Conservation (phyloP, 306 rosid genomes). For the Sicyos baderoa region DNA sequence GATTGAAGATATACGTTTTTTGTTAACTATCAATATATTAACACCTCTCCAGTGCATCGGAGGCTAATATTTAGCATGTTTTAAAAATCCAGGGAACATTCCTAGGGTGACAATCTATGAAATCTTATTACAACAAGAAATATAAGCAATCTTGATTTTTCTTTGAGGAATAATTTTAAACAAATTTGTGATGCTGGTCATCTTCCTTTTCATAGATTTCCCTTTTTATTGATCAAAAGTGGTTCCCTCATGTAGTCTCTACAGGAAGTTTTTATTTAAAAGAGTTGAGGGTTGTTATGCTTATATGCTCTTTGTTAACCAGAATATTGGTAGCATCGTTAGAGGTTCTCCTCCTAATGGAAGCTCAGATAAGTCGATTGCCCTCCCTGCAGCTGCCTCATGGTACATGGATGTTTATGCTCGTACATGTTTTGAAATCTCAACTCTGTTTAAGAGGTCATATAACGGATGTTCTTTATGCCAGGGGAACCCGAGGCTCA, state of each 20-base stretch:
- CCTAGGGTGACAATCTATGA: background rate
- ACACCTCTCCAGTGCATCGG: background rate
- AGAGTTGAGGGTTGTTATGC: background rate
- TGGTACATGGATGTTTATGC: constrained; percentile 49
- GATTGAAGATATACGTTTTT: background rate
- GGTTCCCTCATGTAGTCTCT: no score
- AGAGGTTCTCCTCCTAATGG: constrained; percentile 71
- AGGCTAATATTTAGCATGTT: background rate
- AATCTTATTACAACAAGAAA: background rate
- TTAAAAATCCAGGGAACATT: background rate
- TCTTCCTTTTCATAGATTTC: background rate
- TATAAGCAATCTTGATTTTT: background rate
- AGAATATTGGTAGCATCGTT: constrained; percentile 38
- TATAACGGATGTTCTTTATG: constrained; percentile 17
- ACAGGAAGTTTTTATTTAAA: background rate
- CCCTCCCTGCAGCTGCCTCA: constrained; percentile 62
- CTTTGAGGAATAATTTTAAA: background rate
- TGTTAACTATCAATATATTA: background rate
- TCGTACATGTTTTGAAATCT: background rate
- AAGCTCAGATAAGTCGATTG: constrained; percentile 42
- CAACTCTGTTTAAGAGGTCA: constrained; percentile 15
- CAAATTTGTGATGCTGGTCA: background rate
- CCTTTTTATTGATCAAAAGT: background rate
- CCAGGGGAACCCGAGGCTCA: constrained; percentile 62
- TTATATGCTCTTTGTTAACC: constrained; percentile 21